phyloP scores from a whole-genome alignment of 169 alveolate species.

The Sarcocystis neurona region DNA sequence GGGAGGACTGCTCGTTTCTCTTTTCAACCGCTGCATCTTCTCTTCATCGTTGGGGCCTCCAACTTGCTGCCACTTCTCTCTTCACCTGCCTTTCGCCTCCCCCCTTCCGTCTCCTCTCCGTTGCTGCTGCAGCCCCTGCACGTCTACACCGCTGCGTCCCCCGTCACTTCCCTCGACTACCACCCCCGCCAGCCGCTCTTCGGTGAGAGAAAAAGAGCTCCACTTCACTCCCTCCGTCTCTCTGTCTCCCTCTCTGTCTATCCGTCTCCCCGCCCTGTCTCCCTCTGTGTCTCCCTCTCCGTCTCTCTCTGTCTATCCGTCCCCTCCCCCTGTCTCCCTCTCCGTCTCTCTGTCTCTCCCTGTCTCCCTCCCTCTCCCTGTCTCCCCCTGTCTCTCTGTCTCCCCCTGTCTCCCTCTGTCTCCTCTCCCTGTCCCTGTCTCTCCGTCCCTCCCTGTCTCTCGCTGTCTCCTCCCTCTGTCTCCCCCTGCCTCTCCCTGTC shows the following conservation, averaged over 20 bases:
- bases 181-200: constrained; percentile 31
- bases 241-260: background rate
- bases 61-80: no score
- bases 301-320: no score
- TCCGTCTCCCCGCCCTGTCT: background rate
- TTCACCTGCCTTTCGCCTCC: no score
- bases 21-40: no score
- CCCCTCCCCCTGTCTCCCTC: no score
- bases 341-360: no score
- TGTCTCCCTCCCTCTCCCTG: background rate
- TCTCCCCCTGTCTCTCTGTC: background rate
- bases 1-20: no score
- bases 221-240: background rate
- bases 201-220: background rate
- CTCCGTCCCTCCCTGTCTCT: no score
- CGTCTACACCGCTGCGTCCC: background rate
- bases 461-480: no score
- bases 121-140: background rate
- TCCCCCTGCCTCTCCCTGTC: no score
- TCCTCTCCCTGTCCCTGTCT: background rate
- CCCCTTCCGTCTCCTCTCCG: background rate
- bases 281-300: no score
- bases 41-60: no score
- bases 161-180: constrained; percentile 40
- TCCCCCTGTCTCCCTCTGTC: background rate